Conservation (phyloP, 305 asterid species). For the Solanum hybrid region DNA sequence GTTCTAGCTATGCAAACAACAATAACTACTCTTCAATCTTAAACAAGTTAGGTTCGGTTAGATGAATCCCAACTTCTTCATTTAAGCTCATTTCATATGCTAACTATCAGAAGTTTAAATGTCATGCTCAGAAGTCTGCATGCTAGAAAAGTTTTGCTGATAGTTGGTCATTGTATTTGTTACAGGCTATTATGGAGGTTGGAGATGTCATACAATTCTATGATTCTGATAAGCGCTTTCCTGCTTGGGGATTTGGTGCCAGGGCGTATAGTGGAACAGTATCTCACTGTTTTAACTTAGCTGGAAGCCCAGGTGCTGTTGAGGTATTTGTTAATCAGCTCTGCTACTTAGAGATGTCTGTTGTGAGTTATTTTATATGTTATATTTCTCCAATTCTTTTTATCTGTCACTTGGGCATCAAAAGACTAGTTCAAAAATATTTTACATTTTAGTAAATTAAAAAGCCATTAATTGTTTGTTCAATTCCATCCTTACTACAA, state of each 20-base stretch:
- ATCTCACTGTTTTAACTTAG: slow-evolving; percentile 81
- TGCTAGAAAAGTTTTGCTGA: neutral
- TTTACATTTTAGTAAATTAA: neutral
- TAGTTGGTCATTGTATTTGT: slow-evolving; percentile 1
- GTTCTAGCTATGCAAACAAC: neutral
- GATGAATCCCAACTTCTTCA: neutral
- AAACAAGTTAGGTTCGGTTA: neutral
- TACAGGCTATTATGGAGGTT: slow-evolving; percentile 69
- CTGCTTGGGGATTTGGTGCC: slow-evolving; percentile 93
- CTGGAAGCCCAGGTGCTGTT: slow-evolving; percentile 36
- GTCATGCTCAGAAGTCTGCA: neutral
- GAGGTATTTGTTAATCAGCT: slow-evolving; percentile 34
- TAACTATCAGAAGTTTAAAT: neutral
- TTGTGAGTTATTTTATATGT: neutral
- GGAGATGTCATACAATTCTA: slow-evolving; percentile 87
- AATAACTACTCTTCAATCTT: neutral
- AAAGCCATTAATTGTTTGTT: neutral
- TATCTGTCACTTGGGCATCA: neutral
- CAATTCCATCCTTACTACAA: neutral
- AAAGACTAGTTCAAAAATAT: neutral
- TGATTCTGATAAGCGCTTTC: slow-evolving; percentile 71
- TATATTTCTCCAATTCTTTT: neutral
- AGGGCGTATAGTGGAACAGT: slow-evolving; percentile 30
- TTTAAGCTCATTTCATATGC: neutral
- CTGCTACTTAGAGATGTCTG: neutral